Evolutionary conservation across 73 alveolate species (phyloP).

Genomic region (Paramecium sonneborni): DNA sequence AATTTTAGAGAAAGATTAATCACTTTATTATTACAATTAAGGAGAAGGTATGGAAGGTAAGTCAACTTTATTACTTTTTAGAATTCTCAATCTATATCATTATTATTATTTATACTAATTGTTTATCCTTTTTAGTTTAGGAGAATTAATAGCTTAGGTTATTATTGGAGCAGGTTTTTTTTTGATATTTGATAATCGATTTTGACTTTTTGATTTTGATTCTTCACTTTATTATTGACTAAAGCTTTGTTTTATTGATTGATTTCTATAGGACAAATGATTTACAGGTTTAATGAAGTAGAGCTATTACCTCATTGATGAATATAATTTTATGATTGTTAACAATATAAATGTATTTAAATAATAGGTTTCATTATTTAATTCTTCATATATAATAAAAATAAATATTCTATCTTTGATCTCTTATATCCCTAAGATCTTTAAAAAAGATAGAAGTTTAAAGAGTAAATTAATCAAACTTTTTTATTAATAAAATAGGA

Average conservation of each 20-base stretch:
- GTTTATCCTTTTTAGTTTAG: neutral
- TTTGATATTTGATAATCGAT: neutral
- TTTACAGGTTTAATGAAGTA: constrained; percentile 26
- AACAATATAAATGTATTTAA: neutral
- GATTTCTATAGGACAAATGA: constrained; percentile 8
- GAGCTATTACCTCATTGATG: constrained; percentile 3
- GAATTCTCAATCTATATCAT: neutral
- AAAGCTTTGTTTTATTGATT: neutral
- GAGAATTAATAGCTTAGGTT: neutral
- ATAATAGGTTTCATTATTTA: neutral
- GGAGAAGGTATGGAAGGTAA: neutral
- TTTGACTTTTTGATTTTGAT: constrained; percentile 1
- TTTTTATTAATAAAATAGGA: no score
- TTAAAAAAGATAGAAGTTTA: no score
- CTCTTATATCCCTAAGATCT: no score
- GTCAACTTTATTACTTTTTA: neutral
- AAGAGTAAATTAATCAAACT: no score
- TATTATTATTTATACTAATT: neutral
- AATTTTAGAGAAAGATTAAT: constrained; percentile 15
- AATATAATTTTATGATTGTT: neutral
- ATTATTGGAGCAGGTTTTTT: neutral
- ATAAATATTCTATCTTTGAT: no score
- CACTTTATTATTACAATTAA: neutral
- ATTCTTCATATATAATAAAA: neutral
- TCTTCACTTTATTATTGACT: neutral